Evolutionary conservation across 2,329 filamentous ascomycete genomes (phyloP), one percentile per base, ranked within the genome.

Genomic region (Phyllosticta citriasiana): DNA sequence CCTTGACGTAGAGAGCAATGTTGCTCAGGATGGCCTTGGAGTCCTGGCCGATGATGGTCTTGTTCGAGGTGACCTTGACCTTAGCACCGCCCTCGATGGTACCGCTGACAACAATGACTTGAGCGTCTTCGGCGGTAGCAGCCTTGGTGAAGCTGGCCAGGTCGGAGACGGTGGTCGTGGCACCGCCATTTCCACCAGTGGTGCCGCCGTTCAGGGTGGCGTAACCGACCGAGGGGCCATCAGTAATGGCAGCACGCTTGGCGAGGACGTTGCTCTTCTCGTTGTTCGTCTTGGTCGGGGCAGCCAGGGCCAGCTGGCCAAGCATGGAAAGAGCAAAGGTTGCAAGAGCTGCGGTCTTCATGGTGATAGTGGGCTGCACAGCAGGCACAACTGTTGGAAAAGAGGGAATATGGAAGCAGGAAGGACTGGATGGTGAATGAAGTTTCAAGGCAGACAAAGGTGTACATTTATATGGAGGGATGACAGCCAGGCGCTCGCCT

Each of bases 1-100:
- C 68, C 69, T 78, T 79, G 65, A 83, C 71, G 60, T 75, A 77
- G 55, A 84, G 70, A 7, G 78, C 78, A 59, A 78, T 71, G 57
- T 76, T 74, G n/a, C 74, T 72, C 24, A 83, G 72, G 56, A 73
- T 70, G 47, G 75, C 78, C 56, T 72, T 72, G 50, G 74, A 72
- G 57, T 79, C 76, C 61, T 79, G 75, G 61, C 81, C 81, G 59
- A 82, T 73, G 64, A 84, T 73, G 24, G 77, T 78, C 62, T 80
- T 84, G 72, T 80, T 78, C 62, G 76, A 76, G 59, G 71, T 69
- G 50, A 83, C 70, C 63, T 77, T 75, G 63, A 82, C 69, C 57
- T 78, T 73, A 35, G 69, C 75, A 55, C 72, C 74, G 55, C 74
- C 76, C 50, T 68, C 70, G 60, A 81, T 74, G 47, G 73, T 73